Evolutionary conservation across 2,329 filamentous ascomycete genomes (phyloP).

Genomic region (Colletotrichum incanum): DNA sequence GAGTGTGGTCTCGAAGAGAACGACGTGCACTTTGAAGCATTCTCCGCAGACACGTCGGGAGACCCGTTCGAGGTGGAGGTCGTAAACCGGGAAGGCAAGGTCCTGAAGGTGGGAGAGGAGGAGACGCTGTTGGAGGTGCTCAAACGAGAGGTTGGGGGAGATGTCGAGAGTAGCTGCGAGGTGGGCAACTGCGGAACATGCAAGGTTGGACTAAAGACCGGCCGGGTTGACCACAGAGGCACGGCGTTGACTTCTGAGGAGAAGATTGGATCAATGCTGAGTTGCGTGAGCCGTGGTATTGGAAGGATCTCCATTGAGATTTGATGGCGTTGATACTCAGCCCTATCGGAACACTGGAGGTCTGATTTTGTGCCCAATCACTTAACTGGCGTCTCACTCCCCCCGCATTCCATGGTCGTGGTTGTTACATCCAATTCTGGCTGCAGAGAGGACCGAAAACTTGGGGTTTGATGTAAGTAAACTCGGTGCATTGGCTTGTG

Average conservation of each 20-base stretch:
- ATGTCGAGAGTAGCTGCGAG: constrained; percentile 65
- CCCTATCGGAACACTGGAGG: not conserved
- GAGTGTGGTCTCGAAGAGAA: constrained; percentile 60
- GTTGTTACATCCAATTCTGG: not conserved
- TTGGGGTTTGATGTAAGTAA: not conserved
- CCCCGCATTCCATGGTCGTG: not conserved
- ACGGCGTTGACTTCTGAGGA: constrained; percentile 63
- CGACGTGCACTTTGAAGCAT: constrained; percentile 75
- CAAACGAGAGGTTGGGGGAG: constrained; percentile 57
- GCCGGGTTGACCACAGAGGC: constrained; percentile 65
- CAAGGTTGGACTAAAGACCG: constrained; percentile 59
- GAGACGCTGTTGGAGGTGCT: constrained; percentile 67
- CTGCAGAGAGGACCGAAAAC: not conserved
- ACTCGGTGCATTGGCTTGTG: too few species aligned
- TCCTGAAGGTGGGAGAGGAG: constrained; percentile 63
- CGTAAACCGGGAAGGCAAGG: constrained; percentile 54
- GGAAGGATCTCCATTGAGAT: constrained; percentile 66
- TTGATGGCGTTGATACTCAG: constrained; percentile 45
- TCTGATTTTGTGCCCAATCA: not conserved
- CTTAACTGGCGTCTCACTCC: not conserved
- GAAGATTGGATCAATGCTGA: constrained; percentile 61
- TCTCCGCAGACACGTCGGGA: constrained; percentile 67
- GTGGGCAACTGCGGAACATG: constrained; percentile 71
- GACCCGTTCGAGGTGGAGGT: constrained; percentile 74
- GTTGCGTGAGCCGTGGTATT: constrained; percentile 68